Conservation (phyloP, 768 basidiomycete genomes). For the Mycena maculata region DNA sequence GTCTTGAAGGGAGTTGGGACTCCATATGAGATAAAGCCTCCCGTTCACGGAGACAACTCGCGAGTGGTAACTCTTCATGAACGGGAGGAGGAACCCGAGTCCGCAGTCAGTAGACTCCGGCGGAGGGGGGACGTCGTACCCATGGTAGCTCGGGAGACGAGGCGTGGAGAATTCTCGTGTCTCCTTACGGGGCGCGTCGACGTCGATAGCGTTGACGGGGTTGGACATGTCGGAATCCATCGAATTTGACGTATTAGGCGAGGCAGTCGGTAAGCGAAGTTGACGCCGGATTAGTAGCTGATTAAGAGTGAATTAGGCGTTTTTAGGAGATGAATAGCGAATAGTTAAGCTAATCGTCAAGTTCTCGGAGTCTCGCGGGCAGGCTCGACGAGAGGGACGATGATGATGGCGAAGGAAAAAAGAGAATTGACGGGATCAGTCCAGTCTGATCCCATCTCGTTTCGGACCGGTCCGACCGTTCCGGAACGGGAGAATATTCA, state of each 20-base stretch:
- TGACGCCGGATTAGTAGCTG: too few species aligned
- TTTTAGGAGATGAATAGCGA: too few species aligned
- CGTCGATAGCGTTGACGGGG: too few species aligned
- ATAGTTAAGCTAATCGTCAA: too few species aligned
- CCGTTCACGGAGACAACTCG: neutral
- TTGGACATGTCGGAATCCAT: neutral
- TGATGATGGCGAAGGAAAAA: neutral
- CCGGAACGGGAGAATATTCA: too few species aligned
- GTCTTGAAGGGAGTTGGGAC: neutral
- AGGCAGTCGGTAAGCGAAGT: too few species aligned
- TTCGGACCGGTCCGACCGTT: neutral
- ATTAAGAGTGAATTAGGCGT: too few species aligned
- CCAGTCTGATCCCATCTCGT: neutral
- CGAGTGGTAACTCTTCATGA: neutral
- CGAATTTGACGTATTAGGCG: too few species aligned
- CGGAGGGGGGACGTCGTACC: neutral
- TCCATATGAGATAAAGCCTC: neutral
- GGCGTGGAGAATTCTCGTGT: too few species aligned
- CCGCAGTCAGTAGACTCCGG: neutral
- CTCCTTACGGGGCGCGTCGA: too few species aligned
- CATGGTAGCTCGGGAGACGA: conserved; percentile 5
- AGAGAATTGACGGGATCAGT: neutral
- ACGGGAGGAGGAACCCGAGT: neutral
- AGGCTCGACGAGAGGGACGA: neutral
- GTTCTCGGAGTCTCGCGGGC: neutral